A percentile compares a stretch with the other conserved stretches of the same genome.
Evolutionary conservation across 768 basidiomycete species (phyloP).

Genomic region (Suillus decipiens): DNA sequence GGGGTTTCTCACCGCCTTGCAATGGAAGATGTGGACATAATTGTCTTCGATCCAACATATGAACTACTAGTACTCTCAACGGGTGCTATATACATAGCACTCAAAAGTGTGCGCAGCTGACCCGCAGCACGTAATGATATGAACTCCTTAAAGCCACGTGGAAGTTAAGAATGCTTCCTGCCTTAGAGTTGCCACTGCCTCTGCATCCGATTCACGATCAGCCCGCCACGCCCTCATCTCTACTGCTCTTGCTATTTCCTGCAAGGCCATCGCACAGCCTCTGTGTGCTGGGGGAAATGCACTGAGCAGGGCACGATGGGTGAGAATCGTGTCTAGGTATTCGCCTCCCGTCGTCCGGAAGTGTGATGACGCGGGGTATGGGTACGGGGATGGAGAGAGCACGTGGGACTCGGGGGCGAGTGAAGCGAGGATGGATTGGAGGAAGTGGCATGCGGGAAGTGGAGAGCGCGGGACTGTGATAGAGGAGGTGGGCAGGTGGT

Average conservation of each 20-base stretch:
- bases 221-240: slow-evolving; percentile 69
- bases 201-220: slow-evolving; percentile 67
- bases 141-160: slow-evolving; percentile 2
- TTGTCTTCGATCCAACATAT: not conserved
- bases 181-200: slow-evolving; percentile 68
- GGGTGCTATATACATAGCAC: not conserved
- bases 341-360: slow-evolving; percentile 66
- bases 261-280: slow-evolving; percentile 64
- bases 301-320: slow-evolving; percentile 69
- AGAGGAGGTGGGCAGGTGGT: slow-evolving; percentile 19
- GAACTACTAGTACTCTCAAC: not conserved
- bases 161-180: slow-evolving; percentile 68
- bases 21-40: not conserved
- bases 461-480: slow-evolving; percentile 14
- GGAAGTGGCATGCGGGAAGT: slow-evolving; percentile 59
- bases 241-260: slow-evolving; percentile 62
- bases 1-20: not conserved
- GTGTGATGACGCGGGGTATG: slow-evolving; percentile 29
- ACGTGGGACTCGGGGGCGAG: slow-evolving; percentile 44
- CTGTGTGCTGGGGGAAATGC: slow-evolving; percentile 63
- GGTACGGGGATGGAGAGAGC: slow-evolving; percentile 34
- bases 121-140: not conserved
- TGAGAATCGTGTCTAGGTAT: slow-evolving; percentile 78
- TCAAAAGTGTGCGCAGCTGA: not conserved
- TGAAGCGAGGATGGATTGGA: slow-evolving; percentile 59